phyloP scores from a whole-genome alignment of 2,329 filamentous ascomycete species.

The Colletotrichum somersetense region DNA sequence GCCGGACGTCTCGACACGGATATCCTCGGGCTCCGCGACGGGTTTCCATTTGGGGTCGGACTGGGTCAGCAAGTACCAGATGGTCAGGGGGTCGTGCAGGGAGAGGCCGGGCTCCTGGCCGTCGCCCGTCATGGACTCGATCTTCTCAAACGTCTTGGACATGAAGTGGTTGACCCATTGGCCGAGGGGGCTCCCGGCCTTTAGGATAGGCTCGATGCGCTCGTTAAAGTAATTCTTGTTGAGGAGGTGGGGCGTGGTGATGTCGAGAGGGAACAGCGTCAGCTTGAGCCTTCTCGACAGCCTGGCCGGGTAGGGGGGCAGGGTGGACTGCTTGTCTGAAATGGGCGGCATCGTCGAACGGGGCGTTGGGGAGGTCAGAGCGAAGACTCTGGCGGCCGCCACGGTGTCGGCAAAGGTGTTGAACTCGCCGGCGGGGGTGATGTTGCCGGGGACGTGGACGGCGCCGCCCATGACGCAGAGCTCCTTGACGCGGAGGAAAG shows the following conservation, averaged over 20 bases:
- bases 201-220: slow-evolving; percentile 66
- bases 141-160: slow-evolving; percentile 76
- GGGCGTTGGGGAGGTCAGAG: slow-evolving; percentile 80
- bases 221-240: slow-evolving; percentile 70
- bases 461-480: slow-evolving; percentile 96
- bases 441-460: slow-evolving; percentile 83
- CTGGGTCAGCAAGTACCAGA: slow-evolving; percentile 81
- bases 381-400: slow-evolving; percentile 81
- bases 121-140: slow-evolving; percentile 72
- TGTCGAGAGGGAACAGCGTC: slow-evolving; percentile 81
- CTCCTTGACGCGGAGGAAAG: slow-evolving; percentile 90
- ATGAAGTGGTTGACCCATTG: slow-evolving; percentile 81
- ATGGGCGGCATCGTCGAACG: slow-evolving; percentile 83
- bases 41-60: slow-evolving; percentile 70
- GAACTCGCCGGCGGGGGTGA: slow-evolving; percentile 90
- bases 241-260: slow-evolving; percentile 79
- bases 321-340: slow-evolving; percentile 60
- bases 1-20: slow-evolving; percentile 88
- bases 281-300: slow-evolving; percentile 75
- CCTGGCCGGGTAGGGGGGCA: slow-evolving; percentile 73
- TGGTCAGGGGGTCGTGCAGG: slow-evolving; percentile 82
- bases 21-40: slow-evolving; percentile 76
- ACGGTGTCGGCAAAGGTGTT: slow-evolving; percentile 92
- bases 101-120: slow-evolving; percentile 71
- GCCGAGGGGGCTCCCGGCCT: slow-evolving; percentile 77